Conservation (phyloP, 352 stramenopile species). For the Peronosclerospora sorghi region DNA sequence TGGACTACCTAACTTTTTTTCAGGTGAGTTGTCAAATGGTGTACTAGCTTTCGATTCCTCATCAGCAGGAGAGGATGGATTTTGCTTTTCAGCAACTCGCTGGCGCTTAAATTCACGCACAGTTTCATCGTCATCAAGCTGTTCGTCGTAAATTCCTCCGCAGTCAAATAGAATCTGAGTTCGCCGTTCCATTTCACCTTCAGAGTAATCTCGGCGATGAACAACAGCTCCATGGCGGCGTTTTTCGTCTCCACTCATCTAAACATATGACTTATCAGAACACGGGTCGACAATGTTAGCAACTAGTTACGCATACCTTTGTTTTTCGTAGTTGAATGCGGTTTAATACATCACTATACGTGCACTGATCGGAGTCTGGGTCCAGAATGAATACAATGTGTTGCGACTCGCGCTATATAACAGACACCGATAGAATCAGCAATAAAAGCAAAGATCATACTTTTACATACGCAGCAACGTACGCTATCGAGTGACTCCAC, state of each 20-base stretch:
- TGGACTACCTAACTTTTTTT: not conserved
- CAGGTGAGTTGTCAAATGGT: conserved; percentile 12
- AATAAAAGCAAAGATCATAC: not conserved
- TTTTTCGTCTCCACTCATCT: conserved; percentile 68
- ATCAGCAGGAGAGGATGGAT: conserved; percentile 14
- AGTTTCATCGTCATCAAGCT: conserved; percentile 50
- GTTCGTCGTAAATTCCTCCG: conserved; percentile 55
- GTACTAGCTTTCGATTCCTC: conserved; percentile 38
- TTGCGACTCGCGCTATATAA: conserved; percentile 39
- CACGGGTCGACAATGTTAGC: not conserved
- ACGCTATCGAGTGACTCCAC: conserved; percentile 60
- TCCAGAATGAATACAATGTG: conserved; percentile 75
- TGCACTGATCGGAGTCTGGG: conserved; percentile 61
- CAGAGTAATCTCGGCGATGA: conserved; percentile 60
- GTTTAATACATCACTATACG: conserved; percentile 64
- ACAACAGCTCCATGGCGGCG: conserved; percentile 67
- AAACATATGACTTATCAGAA: not conserved
- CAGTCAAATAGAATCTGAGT: conserved; percentile 49
- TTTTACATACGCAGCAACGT: conserved; percentile 12
- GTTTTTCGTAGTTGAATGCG: conserved; percentile 78
- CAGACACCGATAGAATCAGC: not conserved
- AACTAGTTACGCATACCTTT: conserved; percentile 29
- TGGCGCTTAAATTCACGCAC: conserved; percentile 55
- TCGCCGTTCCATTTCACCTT: conserved; percentile 47
- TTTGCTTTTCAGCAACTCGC: conserved; percentile 22